Base-by-base conservation (phyloP, 192 early-diverging fungal species). In the Coemansia sp. region DNA sequence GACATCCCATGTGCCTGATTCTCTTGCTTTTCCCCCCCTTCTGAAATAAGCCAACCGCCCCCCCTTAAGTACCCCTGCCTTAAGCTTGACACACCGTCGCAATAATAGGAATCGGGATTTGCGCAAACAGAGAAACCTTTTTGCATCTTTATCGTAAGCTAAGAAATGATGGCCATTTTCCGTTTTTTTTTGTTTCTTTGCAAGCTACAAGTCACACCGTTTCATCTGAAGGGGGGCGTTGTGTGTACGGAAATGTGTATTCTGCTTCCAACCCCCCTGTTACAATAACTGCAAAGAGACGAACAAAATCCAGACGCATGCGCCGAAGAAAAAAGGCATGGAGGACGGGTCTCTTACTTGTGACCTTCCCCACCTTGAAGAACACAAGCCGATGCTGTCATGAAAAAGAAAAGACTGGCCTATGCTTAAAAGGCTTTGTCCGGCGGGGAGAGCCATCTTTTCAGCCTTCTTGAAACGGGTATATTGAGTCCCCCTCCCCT, bases 21-120 rank as follows among this genome's bases (percentile, higher is more conserved):
- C 29, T 29, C 29, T 29, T 29, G 29, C 29, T 29, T 29, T 29
- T 29, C 29, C 38, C 38, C 36, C 36, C 36, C 9, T 38, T 38
- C 9, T 38, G 9, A 38, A 38, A 38, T 4, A 38, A 7, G 36
- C 41, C 41, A 43, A 14, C 41, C 7, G 13, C 41, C 4, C 13
- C 42, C 42, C 42, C 42, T 45, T 40, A 13, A 40, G 6, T 38
- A 35, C 49, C 62, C 49, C 49, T 52, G 48, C 43, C 20, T 52
- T 38, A 46, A 42, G 2, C 49, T 52, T 63, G 62, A 63, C 33
- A 63, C 62, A 36, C 19, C 35, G 62, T 52, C 62, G 48, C 42
- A 63, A 40, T 35, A 2, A 43, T 49, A 11, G 25, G 32, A 52
- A 48, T 49, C 61, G 14, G 61, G 38, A 43, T 53, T 36, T 48